Percentiles rank a stretch among this genome's conserved stretches.
Conservation (phyloP, 257 asterid species). For the Paulownia fortunei region DNA sequence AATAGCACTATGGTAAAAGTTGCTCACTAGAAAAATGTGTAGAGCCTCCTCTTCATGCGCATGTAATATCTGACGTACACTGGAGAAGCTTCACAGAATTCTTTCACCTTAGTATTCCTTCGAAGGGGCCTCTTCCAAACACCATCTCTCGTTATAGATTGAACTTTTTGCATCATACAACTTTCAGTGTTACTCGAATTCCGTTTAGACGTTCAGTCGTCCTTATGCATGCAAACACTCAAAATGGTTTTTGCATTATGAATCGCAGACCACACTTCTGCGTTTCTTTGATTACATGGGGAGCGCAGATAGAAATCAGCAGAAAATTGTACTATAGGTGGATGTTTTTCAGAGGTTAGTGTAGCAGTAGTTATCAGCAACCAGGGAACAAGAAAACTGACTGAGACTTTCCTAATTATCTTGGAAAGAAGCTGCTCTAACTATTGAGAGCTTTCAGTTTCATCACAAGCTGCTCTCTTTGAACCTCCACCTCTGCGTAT, state of each 20-base stretch:
- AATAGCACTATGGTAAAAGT: no score
- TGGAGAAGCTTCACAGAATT: background rate
- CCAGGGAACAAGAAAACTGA: background rate
- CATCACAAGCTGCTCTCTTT: slow-evolving; percentile 56
- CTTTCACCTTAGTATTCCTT: background rate
- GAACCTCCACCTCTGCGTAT: slow-evolving; percentile 56
- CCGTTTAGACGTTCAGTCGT: no score
- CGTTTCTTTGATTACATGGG: no score
- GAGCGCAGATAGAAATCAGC: no score
- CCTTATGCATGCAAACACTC: no score
- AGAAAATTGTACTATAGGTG: no score
- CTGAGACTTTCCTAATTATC: background rate
- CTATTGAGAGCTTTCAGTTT: slow-evolving; percentile 38
- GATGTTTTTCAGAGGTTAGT: no score
- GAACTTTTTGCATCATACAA: no score
- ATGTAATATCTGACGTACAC: background rate
- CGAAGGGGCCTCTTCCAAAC: background rate
- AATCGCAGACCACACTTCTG: no score
- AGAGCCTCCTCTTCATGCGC: background rate
- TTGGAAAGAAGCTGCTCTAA: slow-evolving; percentile 5
- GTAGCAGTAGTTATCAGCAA: no score
- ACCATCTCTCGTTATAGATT: background rate
- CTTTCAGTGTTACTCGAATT: background rate
- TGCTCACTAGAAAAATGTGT: background rate
- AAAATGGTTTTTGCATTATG: no score